Evolutionary conservation across 2,329 filamentous ascomycete genomes (phyloP).

Genomic region (Diaporthe longicolla): DNA sequence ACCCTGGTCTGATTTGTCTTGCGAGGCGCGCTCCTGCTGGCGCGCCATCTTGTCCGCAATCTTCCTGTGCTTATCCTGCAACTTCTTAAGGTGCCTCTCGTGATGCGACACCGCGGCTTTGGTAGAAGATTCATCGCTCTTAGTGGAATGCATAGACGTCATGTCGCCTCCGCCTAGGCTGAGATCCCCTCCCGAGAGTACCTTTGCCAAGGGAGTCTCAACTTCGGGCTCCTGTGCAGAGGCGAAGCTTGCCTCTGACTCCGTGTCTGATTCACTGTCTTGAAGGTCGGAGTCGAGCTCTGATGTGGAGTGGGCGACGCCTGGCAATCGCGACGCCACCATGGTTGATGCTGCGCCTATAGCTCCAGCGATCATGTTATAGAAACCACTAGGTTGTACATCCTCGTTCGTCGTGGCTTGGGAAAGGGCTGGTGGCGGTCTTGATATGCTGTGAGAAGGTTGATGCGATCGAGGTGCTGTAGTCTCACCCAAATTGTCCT

Average conservation of each 20-base stretch:
- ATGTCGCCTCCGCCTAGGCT: conserved; percentile 39
- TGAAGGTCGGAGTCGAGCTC: conserved; percentile 50
- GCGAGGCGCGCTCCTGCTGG: conserved; percentile 64
- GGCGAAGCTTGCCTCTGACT: conserved; percentile 63
- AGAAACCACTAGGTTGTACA: conserved; percentile 62
- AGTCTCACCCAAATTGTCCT: conserved; percentile 51
- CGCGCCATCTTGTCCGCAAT: conserved; percentile 74
- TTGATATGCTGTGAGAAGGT: conserved; percentile 39
- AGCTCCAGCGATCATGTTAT: conserved; percentile 68
- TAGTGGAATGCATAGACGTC: conserved; percentile 49
- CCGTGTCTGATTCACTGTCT: conserved; percentile 53
- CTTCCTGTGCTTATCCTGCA: conserved; percentile 72
- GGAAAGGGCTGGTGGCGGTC: conserved; percentile 29
- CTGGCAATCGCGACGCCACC: conserved; percentile 57
- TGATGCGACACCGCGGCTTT: conserved; percentile 54
- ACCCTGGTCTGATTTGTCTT: conserved; percentile 48
- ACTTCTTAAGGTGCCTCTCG: conserved; percentile 76
- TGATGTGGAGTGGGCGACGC: conserved; percentile 49
- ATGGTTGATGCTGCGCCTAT: conserved; percentile 65
- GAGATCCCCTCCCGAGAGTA: conserved; percentile 5
- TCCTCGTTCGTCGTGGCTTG: conserved; percentile 40
- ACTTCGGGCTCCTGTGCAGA: conserved; percentile 60
- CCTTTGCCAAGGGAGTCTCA: conserved; percentile 46
- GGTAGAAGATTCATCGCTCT: conserved; percentile 57
- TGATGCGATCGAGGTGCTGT: conserved; percentile 41